phyloP scores from a whole-genome alignment of 1,139 yeast genomes.

The Pichia norvegensis region DNA sequence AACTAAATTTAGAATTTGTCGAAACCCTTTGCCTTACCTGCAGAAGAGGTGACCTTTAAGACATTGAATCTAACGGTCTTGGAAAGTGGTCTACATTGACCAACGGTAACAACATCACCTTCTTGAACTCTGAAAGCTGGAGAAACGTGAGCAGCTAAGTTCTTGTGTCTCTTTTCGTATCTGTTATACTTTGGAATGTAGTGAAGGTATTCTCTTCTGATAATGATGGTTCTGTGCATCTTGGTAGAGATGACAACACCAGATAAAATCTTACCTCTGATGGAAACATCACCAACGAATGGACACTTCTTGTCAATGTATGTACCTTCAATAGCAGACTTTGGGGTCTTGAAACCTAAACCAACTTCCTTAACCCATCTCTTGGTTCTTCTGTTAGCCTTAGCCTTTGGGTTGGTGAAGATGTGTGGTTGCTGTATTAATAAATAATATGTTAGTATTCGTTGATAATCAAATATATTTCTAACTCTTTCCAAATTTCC shows the following conservation, averaged over 20 bases:
- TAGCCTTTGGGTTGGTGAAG: conserved; percentile 99
- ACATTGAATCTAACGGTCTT: conserved; percentile 99
- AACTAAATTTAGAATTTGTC: conserved; percentile 68
- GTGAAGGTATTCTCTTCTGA: conserved; percentile 99
- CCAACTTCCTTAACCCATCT: conserved; percentile 99
- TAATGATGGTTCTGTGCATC: conserved; percentile 99
- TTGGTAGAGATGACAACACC: conserved; percentile 99
- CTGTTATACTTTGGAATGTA: conserved; percentile 99
- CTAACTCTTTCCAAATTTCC: neutral
- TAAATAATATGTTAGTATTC: conserved; percentile 2
- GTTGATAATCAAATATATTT: no score
- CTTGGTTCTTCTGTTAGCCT: conserved; percentile 98
- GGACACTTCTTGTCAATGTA: conserved; percentile 99
- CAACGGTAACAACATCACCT: conserved; percentile 99
- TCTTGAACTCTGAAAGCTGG: conserved; percentile 99
- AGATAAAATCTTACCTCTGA: conserved; percentile 99
- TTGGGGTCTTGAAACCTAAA: conserved; percentile 99
- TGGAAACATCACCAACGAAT: conserved; percentile 91
- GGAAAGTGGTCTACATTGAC: conserved; percentile 99
- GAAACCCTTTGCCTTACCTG: conserved; percentile 90
- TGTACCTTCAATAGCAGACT: conserved; percentile 95
- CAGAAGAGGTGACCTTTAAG: conserved; percentile 86
- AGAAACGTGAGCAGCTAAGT: conserved; percentile 98
- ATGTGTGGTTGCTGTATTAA: conserved; percentile 91
- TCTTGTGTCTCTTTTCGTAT: conserved; percentile 99